A percentile compares a stretch with the other conserved stretches of the same genome.
These are phyloP conservation scores for Tephrocybe rancida DNA, from an alignment of 768 basidiomycete genomes.

Conservation along the genomic window DNA sequence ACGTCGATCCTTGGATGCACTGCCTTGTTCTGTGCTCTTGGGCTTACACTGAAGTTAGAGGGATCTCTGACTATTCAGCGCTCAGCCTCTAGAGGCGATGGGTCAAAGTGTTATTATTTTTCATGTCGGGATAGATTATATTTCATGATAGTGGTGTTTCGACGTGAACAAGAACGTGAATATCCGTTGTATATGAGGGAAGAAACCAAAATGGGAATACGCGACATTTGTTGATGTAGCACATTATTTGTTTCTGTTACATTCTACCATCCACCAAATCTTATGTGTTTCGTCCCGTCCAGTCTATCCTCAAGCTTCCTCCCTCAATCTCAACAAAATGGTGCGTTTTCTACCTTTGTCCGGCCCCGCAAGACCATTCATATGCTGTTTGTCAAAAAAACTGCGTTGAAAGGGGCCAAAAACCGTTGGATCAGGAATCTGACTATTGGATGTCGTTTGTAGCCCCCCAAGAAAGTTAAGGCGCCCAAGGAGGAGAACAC, in stretches of 20 bases:
- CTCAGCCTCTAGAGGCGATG: too few species aligned
- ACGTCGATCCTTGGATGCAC: background rate
- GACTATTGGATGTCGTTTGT: constrained; percentile 22
- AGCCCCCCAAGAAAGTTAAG: constrained; percentile 87
- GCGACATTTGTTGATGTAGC: constrained; percentile 5
- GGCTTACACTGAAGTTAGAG: too few species aligned
- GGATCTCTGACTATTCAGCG: too few species aligned
- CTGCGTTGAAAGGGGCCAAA: background rate
- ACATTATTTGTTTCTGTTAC: constrained; percentile 15
- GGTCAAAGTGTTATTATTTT: too few species aligned
- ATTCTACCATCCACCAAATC: constrained; percentile 2
- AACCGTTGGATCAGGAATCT: constrained; percentile 48
- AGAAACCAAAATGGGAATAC: background rate
- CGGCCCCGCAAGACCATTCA: background rate
- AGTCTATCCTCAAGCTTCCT: constrained; percentile 35
- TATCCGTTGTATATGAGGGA: background rate
- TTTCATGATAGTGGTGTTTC: too few species aligned
- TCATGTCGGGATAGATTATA: too few species aligned
- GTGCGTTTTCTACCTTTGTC: constrained; percentile 28
- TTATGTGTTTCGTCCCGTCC: constrained; percentile 23
- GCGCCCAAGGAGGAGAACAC: constrained; percentile 78
- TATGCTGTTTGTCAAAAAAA: constrained; percentile 2
- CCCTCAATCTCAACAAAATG: constrained; percentile 36
- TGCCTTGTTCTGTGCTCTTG: too few species aligned
- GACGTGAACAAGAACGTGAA: background rate